phyloP scores from a whole-genome alignment of 345 rosid species.

The Clarkia xantiana region DNA sequence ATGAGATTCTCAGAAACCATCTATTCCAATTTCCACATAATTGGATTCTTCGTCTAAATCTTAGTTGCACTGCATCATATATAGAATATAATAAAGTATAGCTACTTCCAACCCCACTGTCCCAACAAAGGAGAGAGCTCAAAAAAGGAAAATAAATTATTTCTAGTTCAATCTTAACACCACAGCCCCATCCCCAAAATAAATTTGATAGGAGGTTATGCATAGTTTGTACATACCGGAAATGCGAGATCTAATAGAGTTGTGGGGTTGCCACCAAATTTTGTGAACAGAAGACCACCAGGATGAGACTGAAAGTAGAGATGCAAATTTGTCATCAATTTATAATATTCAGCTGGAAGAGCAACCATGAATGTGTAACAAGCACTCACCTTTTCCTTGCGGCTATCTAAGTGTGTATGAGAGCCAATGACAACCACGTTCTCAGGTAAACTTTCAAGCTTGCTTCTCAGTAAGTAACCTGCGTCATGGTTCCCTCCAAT shows the following conservation, averaged over 20 bases:
- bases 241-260: slow-evolving; percentile 86
- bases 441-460: slow-evolving; percentile 71
- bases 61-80: too few relatives aligned
- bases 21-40: too few relatives aligned
- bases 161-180: not conserved
- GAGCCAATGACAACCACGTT: slow-evolving; percentile 83
- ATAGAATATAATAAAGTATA: too few relatives aligned
- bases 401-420: slow-evolving; percentile 74
- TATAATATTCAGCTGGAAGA: not conserved
- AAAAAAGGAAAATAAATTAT: too few relatives aligned
- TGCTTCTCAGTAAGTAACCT: slow-evolving; percentile 44
- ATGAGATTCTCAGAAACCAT: too few relatives aligned
- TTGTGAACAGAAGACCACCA: slow-evolving; percentile 83
- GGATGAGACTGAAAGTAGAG: slow-evolving; percentile 64
- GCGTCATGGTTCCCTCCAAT: slow-evolving; percentile 63
- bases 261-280: slow-evolving; percentile 87
- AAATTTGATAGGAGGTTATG: not conserved
- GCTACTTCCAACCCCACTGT: too few relatives aligned
- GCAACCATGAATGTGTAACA: not conserved
- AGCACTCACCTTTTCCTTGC: slow-evolving; percentile 71
- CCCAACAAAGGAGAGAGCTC: too few relatives aligned
- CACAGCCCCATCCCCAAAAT: not conserved
- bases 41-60: too few relatives aligned
- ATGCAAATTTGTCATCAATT: not conserved
- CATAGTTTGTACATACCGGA: slow-evolving; percentile 34